These are phyloP conservation scores for Intubia oerlemansii DNA, from an alignment of 2,329 filamentous ascomycete genomes.

Conservation along the genomic window DNA sequence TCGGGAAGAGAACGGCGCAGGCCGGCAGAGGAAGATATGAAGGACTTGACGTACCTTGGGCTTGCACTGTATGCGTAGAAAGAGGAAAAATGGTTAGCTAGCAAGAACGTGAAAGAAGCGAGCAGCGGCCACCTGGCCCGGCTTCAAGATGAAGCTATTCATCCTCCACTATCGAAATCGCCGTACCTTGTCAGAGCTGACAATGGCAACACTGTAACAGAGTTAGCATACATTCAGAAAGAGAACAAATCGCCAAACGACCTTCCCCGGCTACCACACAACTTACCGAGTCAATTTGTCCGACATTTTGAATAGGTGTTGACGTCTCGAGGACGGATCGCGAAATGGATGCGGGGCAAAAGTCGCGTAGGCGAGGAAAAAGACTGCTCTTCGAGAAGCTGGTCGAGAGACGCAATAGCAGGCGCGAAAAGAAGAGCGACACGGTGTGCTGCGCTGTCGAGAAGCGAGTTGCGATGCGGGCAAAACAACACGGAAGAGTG, in stretches of 20 bases:
- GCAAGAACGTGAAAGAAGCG: background rate
- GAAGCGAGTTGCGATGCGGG: too few species aligned
- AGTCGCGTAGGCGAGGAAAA: background rate
- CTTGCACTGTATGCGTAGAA: conserved; percentile 53
- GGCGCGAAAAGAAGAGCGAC: background rate
- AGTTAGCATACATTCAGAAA: conserved; percentile 9
- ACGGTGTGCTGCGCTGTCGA: too few species aligned
- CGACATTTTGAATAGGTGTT: conserved; percentile 4
- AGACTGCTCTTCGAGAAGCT: background rate
- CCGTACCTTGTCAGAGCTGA: conserved; percentile 85
- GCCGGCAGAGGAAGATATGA: too few species aligned
- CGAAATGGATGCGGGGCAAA: conserved; percentile 5
- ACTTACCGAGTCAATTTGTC: conserved; percentile 57
- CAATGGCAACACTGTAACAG: conserved; percentile 79
- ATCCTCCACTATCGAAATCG: background rate
- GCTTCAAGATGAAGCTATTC: background rate
- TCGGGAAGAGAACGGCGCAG: too few species aligned
- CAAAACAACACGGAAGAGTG: too few species aligned
- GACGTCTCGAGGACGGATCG: background rate
- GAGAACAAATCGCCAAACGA: background rate
- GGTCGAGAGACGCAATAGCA: background rate
- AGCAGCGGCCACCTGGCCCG: background rate
- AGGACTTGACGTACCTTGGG: conserved; percentile 59
- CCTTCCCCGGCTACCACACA: too few species aligned
- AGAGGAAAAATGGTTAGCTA: conserved; percentile 14